Conservation (phyloP, 306 rosid species). For the Castanea sativa region DNA sequence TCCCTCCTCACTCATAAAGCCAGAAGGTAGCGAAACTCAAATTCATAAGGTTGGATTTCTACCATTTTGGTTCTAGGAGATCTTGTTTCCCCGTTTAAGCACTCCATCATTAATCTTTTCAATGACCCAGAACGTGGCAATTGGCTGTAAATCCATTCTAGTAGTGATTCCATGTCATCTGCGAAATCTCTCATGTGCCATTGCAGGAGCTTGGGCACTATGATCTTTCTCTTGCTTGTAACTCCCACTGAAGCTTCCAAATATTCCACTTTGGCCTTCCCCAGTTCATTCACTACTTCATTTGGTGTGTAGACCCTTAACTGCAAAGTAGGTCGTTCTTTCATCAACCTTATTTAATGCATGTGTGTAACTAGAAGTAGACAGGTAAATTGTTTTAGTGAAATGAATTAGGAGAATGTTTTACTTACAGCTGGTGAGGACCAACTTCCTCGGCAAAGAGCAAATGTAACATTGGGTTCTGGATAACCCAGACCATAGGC, state of each 20-base stretch:
- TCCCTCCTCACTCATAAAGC: conserved; percentile 25
- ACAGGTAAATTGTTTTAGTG: neutral
- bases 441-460: conserved; percentile 88
- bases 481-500: conserved; percentile 89
- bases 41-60: conserved; percentile 68
- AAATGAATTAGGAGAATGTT: neutral
- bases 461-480: conserved; percentile 85
- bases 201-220: conserved; percentile 78
- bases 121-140: conserved; percentile 67
- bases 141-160: conserved; percentile 94
- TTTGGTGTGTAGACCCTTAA: conserved; percentile 76
- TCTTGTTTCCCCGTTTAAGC: conserved; percentile 57
- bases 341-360: neutral
- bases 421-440: conserved; percentile 88
- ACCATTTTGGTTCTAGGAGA: conserved; percentile 54
- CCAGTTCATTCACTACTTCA: conserved; percentile 70
- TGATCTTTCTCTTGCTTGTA: conserved; percentile 69
- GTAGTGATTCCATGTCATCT: conserved; percentile 72
- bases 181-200: conserved; percentile 91
- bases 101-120: conserved; percentile 66
- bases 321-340: conserved; percentile 36
- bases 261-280: conserved; percentile 80
- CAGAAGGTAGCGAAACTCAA: conserved; percentile 75
- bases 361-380: neutral
- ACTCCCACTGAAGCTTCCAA: conserved; percentile 87